Evolutionary conservation across 2,329 filamentous ascomycete genomes (phyloP), one percentile per base, ranked within the genome.

Genomic region (Ophiosphaerella herpotricha): DNA sequence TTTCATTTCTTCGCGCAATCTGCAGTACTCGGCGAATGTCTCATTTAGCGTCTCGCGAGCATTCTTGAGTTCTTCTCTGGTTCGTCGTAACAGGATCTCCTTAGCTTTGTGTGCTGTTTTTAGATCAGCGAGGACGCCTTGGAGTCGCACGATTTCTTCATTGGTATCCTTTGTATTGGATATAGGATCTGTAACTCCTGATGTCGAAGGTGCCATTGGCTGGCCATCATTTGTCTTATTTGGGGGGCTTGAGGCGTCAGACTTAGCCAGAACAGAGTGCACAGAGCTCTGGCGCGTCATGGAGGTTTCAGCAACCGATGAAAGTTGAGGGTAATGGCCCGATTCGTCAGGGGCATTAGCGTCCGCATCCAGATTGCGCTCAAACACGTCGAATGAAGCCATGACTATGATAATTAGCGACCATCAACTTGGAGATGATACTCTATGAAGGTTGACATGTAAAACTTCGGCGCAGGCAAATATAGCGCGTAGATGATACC

Each of bases 331-430:
- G 45, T 43, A 46, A 24, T 37, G 45, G 47, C 54, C 40, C 57
- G 56, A 61, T 58, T 65, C 53, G 58, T 39, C 43, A 18, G 18
- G 37, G 11, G 7, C 26, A 8, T 40, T 58, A 58, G 57, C 51
- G 58, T 55, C 55, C 41, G 38, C 46, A 46, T 50, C 46, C 38
- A 59, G 14, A 14, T 48, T 50, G 34, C 52, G 53, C 53, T 65
- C 63, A 52, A 66, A 64, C 52, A 61, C 59, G 52, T 70, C 66
- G 46, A 70, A 69, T 48, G 58, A 62, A 37, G 63, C 61, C 65
- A 71, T 68, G 57, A 70, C 64, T 52, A 69, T 33, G 61, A 21
- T 21, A 21, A 21, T 21, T 55, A 35, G 58, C 53, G 18, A 64
- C 56, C 24, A 68, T 36, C 43, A 65, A 48, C 50, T 69, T 29